These are phyloP conservation scores for Oryza punctata DNA, from an alignment of 176 grass and related monocot species.

Conservation along the genomic window DNA sequence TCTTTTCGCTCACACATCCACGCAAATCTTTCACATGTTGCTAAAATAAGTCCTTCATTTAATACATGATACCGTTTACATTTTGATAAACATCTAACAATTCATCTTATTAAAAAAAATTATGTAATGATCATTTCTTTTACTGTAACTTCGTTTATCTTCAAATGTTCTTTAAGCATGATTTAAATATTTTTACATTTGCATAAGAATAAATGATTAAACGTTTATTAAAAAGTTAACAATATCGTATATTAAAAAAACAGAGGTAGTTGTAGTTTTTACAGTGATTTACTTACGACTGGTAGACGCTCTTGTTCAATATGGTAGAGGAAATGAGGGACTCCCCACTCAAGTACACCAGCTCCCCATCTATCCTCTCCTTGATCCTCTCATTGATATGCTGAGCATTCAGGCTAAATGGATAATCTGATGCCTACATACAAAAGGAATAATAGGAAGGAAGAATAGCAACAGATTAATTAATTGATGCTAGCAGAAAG, in stretches of 20 bases:
- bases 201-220: too few species aligned
- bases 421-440: slow-evolving; percentile 72
- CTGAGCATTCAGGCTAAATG: slow-evolving; percentile 53
- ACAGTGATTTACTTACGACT: slow-evolving; percentile 46
- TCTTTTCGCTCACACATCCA: background rate
- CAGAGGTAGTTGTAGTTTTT: too few species aligned
- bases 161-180: too few species aligned
- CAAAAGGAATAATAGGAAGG: background rate
- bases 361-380: slow-evolving; percentile 50
- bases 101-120: too few species aligned
- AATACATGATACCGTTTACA: too few species aligned
- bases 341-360: slow-evolving; percentile 69
- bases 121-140: too few species aligned
- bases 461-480: background rate
- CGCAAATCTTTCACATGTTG: background rate
- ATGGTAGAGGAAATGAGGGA: slow-evolving; percentile 68
- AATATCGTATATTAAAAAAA: too few species aligned
- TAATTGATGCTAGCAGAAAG: background rate
- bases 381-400: slow-evolving; percentile 66
- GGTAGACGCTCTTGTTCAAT: slow-evolving; percentile 72
- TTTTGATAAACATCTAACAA: too few species aligned
- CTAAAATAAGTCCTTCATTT: background rate
- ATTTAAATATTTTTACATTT: too few species aligned
- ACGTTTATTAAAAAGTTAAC: too few species aligned
- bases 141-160: too few species aligned